These are phyloP conservation scores for Dittrichia graveolens DNA, from an alignment of 129 eudicot species.

Conservation along the genomic window DNA sequence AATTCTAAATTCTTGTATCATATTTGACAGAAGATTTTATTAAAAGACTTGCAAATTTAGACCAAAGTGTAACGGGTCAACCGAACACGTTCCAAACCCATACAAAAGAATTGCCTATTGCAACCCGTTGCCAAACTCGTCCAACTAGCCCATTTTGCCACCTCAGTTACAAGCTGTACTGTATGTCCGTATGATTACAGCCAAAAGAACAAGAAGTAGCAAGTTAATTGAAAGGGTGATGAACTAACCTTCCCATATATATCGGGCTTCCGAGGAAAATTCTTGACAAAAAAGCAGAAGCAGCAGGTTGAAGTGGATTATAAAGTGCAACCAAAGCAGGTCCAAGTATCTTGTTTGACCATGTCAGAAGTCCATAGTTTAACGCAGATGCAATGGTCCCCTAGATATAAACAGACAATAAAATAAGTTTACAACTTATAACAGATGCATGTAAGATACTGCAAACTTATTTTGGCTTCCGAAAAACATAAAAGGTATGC, in stretches of 20 bases:
- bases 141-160: too few species aligned
- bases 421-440: neutral
- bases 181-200: neutral
- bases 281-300: slow-evolving; percentile 85
- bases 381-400: slow-evolving; percentile 91
- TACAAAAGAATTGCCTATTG: neutral
- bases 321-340: slow-evolving; percentile 96
- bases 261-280: slow-evolving; percentile 94
- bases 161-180: too few species aligned
- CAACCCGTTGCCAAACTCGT: too few species aligned
- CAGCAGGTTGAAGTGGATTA: slow-evolving; percentile 95
- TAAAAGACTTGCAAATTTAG: neutral
- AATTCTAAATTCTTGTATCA: neutral
- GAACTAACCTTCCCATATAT: slow-evolving; percentile 84
- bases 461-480: slow-evolving; percentile 13
- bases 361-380: slow-evolving; percentile 84
- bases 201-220: neutral
- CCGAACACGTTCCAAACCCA: neutral
- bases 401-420: slow-evolving; percentile 39
- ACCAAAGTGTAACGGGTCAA: neutral
- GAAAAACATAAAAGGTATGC: neutral
- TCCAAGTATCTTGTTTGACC: slow-evolving; percentile 94
- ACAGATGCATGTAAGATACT: neutral
- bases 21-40: neutral
- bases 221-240: neutral